Base-by-base conservation (phyloP, 2,329 filamentous ascomycete species). In the Monosporascus sp. region DNA sequence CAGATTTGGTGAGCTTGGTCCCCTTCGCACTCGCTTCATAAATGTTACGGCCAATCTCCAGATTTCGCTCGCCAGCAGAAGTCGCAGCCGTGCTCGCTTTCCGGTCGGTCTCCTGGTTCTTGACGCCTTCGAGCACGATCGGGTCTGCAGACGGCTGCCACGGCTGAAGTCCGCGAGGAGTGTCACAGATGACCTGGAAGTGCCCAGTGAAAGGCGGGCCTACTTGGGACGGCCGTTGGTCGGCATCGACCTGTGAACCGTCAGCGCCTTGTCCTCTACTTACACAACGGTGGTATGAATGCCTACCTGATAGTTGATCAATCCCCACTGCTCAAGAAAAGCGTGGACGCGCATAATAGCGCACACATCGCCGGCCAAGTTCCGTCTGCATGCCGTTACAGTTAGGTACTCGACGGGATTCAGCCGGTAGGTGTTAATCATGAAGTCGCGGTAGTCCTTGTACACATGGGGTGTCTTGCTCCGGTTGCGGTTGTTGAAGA, bases 401-500 rank as follows among this genome's bases (percentile, higher is more conserved):
- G 94, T 99, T 52, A 99, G 80, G 67, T 99, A 99, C 71, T 99
- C 94, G 51, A 91, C 82, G 5, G 94, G 94, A 68, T 97, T 99
- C 53, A 99, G 77, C 38, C 94, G 87, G 73, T 99, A 99, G 15
- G 94, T 97, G 76, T 99, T 99, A 76, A 99, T 91, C 94, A 99
- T 99, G 69, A 99, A 99, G 68, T 99, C 94, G 62, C 94, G 87
- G 73, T 99, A 99, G 69, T 99, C 94, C 74, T 97, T 97, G 78
- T 99, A 99, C 22, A 97, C 90, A 48, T 91, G 87, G 1, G 91
- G 88, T 0, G 94, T 99, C 76, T 99, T 99, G 84, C 94, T 97
- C 65, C 94, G 88, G 74, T 99, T 99, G 55, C 94, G 85, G 71
- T 86, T 93, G 76, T 99, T 99, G 82, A 99, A 99, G 75, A 97